A percentile compares a stretch with the other conserved stretches of the same genome.
Conservation (phyloP, 257 asterid species). For the Ilex aquifolium region DNA sequence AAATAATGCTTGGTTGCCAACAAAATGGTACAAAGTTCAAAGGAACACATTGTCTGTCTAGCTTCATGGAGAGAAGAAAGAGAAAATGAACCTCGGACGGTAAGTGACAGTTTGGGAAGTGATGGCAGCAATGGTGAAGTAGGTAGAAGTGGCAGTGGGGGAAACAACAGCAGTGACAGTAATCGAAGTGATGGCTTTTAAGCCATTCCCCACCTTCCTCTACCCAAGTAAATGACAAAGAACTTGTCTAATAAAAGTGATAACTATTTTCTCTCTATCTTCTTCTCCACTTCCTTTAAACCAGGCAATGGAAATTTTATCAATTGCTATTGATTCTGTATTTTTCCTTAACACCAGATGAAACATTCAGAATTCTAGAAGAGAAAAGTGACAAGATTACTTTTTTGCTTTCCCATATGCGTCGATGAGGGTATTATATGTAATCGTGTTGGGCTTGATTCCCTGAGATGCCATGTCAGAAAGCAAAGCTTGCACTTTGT, state of each 20-base stretch:
- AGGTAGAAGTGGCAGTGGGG: background rate
- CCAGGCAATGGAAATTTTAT: background rate
- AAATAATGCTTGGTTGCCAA: background rate
- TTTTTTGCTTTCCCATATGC: constrained; percentile 90
- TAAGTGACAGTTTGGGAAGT: background rate
- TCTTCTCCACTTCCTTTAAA: background rate
- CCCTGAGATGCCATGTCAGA: constrained; percentile 66
- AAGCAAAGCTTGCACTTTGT: constrained; percentile 46
- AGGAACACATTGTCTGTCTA: background rate
- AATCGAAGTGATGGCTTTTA: no score
- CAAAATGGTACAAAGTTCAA: background rate
- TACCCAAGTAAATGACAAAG: background rate
- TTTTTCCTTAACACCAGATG: background rate
- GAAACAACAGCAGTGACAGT: no score
- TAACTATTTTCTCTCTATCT: background rate
- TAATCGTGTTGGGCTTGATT: constrained; percentile 69
- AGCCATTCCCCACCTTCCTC: no score
- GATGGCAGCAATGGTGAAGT: background rate
- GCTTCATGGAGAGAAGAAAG: background rate
- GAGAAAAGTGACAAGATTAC: constrained; percentile 28
- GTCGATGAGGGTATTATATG: constrained; percentile 84
- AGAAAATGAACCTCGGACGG: background rate
- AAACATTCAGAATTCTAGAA: constrained; percentile 11
- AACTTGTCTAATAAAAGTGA: no score
- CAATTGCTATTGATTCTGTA: background rate